These are phyloP conservation scores for Agapanthus africanus DNA, from an alignment of 106 monocot species.

Conservation along the genomic window DNA sequence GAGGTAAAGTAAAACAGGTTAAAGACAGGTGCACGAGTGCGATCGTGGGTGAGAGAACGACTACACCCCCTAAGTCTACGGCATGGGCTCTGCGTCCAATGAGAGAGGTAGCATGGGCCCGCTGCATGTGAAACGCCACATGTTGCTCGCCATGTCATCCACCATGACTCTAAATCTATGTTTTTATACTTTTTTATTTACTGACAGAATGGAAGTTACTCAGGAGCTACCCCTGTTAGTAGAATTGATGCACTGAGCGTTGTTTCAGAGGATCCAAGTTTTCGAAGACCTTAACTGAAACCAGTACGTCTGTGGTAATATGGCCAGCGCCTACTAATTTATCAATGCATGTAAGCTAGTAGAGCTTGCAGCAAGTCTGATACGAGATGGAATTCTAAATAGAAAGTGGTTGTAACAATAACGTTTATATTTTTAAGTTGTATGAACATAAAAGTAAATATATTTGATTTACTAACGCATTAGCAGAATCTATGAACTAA, in stretches of 20 bases:
- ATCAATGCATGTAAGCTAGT: no score
- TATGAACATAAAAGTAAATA: no score
- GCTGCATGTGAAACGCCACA: not conserved
- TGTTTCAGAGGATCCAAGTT: not conserved
- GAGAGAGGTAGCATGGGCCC: not conserved
- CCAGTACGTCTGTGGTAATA: not conserved
- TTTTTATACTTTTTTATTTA: not conserved
- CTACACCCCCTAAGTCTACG: no score
- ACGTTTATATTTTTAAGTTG: no score
- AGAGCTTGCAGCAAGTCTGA: no score
- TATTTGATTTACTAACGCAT: no score
- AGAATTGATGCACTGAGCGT: not conserved
- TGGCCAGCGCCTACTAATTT: not conserved
- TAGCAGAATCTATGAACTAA: not conserved
- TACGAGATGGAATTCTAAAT: no score
- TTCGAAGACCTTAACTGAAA: not conserved
- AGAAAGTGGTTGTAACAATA: no score
- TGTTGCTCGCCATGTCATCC: not conserved
- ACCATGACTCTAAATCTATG: not conserved
- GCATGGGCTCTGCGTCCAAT: not conserved
- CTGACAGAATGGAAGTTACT: not conserved
- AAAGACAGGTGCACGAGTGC: slow-evolving; percentile 7
- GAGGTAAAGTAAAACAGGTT: not conserved
- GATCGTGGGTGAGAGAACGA: slow-evolving; percentile 7
- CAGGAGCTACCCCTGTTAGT: not conserved